These are phyloP conservation scores for Leccinum longicurvipes DNA, from an alignment of 768 basidiomycete genomes.

Conservation along the genomic window DNA sequence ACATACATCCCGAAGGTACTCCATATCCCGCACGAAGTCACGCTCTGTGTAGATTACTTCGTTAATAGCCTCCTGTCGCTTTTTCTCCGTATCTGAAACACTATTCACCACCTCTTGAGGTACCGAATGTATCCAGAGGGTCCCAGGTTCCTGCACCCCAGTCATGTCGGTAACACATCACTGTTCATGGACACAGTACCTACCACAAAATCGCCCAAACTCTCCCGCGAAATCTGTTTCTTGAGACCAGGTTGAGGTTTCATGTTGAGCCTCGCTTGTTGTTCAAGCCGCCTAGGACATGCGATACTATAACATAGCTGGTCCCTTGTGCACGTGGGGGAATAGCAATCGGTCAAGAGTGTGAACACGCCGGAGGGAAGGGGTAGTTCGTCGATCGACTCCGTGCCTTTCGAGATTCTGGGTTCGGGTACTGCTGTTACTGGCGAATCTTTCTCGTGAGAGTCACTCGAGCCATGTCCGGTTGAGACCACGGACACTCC, in stretches of 20 bases:
- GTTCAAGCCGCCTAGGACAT: conserved; percentile 90
- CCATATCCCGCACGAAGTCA: conserved; percentile 97
- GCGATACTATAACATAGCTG: conserved; percentile 97
- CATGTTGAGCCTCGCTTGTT: conserved; percentile 92
- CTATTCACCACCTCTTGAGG: conserved; percentile 91
- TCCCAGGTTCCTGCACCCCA: conserved; percentile 64
- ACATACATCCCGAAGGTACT: conserved; percentile 92
- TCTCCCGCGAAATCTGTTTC: conserved; percentile 79
- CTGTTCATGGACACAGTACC: conserved; percentile 12
- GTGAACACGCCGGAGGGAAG: conserved; percentile 95
- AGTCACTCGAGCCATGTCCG: conserved; percentile 35
- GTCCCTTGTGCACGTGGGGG: conserved; percentile 93
- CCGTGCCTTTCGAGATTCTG: conserved; percentile 37
- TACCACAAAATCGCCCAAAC: conserved; percentile 75
- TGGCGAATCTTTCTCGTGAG: conserved; percentile 33
- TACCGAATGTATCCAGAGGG: conserved; percentile 95
- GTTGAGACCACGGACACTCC: conserved; percentile 25
- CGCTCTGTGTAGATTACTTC: conserved; percentile 93
- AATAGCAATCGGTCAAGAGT: conserved; percentile 95
- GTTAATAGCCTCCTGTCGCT: conserved; percentile 95
- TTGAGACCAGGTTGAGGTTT: conserved; percentile 87
- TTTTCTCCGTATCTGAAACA: conserved; percentile 92
- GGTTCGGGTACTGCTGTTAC: conserved; percentile 17
- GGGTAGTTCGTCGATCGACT: conserved; percentile 57
- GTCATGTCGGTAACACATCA: conserved; percentile 5